phyloP scores from a whole-genome alignment of 257 asterid species.

The Ehretia macrophylla region DNA sequence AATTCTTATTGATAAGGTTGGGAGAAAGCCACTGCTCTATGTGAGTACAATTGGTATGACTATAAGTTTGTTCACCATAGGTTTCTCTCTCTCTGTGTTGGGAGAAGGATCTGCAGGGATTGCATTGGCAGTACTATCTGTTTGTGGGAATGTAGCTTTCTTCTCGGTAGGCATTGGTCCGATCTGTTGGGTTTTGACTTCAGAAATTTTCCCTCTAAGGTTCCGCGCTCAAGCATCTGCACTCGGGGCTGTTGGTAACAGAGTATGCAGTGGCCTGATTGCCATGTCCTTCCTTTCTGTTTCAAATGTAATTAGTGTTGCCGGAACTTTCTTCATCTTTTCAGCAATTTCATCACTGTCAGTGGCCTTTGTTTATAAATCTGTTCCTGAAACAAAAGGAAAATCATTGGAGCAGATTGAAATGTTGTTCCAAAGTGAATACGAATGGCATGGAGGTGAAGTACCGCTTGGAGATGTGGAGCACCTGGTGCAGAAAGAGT shows the following conservation, averaged over 20 bases:
- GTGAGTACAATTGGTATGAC: conserved; percentile 93
- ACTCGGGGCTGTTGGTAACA: conserved; percentile 79
- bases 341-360: conserved; percentile 50
- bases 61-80: conserved; percentile 50
- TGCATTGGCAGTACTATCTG: conserved; percentile 40
- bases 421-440: conserved; percentile 52
- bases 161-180: conserved; percentile 89
- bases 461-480: conserved; percentile 70
- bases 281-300: conserved; percentile 92
- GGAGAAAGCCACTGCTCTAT: conserved; percentile 81
- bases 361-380: conserved; percentile 48
- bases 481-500: conserved; percentile 54
- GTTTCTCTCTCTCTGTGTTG: conserved; percentile 38
- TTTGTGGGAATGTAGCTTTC: conserved; percentile 87
- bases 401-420: conserved; percentile 88
- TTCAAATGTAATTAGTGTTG: conserved; percentile 53
- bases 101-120: conserved; percentile 42
- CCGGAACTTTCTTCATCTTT: conserved; percentile 67
- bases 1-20: conserved; percentile 62
- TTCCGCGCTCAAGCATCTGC: conserved; percentile 90
- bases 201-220: conserved; percentile 77
- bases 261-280: conserved; percentile 76
- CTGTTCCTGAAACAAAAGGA: conserved; percentile 85
- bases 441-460: conserved; percentile 37
- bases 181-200: conserved; percentile 82